Percentiles rank a stretch among this genome's conserved stretches.
phyloP scores from a whole-genome alignment of 768 basidiomycete genomes.

The Boletus barrowsii region DNA sequence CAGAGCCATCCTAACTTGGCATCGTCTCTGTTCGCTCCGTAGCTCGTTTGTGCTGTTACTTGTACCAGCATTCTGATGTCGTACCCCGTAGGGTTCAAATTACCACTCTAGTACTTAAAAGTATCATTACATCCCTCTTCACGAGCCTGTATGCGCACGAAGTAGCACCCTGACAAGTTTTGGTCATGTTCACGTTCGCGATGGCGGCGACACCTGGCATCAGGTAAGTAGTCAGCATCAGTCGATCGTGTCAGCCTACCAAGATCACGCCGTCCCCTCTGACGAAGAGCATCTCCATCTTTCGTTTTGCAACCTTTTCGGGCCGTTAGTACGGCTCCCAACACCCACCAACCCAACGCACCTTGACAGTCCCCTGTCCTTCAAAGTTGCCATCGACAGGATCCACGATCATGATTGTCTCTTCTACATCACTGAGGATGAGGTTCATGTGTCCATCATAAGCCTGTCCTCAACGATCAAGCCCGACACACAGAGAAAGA shows the following conservation, averaged over 20 bases:
- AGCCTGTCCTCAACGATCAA: constrained; percentile 53
- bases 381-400: constrained; percentile 61
- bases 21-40: background rate
- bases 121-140: constrained; percentile 7
- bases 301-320: constrained; percentile 81
- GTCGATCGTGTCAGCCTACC: constrained; percentile 44
- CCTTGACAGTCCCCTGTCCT: constrained; percentile 63
- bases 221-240: constrained; percentile 12
- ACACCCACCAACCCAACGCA: constrained; percentile 28
- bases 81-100: background rate
- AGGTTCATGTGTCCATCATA: constrained; percentile 99
- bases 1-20: constrained; percentile 2
- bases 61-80: background rate
- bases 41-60: background rate
- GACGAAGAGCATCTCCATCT: constrained; percentile 97
- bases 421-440: constrained; percentile 95
- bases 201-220: constrained; percentile 73
- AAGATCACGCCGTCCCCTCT: constrained; percentile 96
- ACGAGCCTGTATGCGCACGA: no score
- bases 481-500: background rate
- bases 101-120: background rate
- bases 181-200: constrained; percentile 50
- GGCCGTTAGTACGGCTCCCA: background rate
- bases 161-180: no score
- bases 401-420: constrained; percentile 96